These are phyloP conservation scores for Fomes fomentarius DNA, from an alignment of 1,284 basidiomycete species.

Conservation along the genomic window DNA sequence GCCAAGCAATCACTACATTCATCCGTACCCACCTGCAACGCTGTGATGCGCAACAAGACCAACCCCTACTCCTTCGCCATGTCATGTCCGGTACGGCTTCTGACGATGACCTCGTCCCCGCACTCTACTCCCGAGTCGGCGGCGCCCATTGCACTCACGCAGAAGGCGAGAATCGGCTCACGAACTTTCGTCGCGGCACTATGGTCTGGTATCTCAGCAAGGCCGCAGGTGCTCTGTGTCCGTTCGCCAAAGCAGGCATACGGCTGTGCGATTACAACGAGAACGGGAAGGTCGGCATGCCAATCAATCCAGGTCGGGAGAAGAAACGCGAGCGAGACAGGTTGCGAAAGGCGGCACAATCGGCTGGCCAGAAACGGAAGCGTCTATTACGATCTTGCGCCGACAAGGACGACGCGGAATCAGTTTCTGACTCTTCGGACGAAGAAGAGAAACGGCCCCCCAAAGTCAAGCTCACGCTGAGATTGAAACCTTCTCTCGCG, in stretches of 20 bases:
- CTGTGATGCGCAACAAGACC: slow-evolving; percentile 70
- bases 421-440: slow-evolving; percentile 42
- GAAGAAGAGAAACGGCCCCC: slow-evolving; percentile 55
- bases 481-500: slow-evolving; percentile 53
- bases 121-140: slow-evolving; percentile 67
- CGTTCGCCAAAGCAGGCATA: slow-evolving; percentile 72
- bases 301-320: slow-evolving; percentile 36
- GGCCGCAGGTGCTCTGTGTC: slow-evolving; percentile 73
- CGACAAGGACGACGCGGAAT: slow-evolving; percentile 41
- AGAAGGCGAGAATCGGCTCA: slow-evolving; percentile 52
- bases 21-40: slow-evolving; percentile 71
- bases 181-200: slow-evolving; percentile 79
- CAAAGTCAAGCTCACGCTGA: slow-evolving; percentile 67
- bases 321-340: slow-evolving; percentile 45
- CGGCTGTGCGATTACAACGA: slow-evolving; percentile 67
- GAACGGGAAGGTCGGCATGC: slow-evolving; percentile 42
- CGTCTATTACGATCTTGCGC: slow-evolving; percentile 56
- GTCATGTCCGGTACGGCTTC: slow-evolving; percentile 66
- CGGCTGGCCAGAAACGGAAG: slow-evolving; percentile 71
- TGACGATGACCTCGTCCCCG: slow-evolving; percentile 74
- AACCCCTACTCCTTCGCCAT: slow-evolving; percentile 73
- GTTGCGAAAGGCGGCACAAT: slow-evolving; percentile 40
- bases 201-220: slow-evolving; percentile 78
- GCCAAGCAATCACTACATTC: slow-evolving; percentile 79
- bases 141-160: slow-evolving; percentile 56